These are phyloP conservation scores for Metschnikowia baotianmanensis DNA, from an alignment of 805 yeast genomes.

Conservation along the genomic window DNA sequence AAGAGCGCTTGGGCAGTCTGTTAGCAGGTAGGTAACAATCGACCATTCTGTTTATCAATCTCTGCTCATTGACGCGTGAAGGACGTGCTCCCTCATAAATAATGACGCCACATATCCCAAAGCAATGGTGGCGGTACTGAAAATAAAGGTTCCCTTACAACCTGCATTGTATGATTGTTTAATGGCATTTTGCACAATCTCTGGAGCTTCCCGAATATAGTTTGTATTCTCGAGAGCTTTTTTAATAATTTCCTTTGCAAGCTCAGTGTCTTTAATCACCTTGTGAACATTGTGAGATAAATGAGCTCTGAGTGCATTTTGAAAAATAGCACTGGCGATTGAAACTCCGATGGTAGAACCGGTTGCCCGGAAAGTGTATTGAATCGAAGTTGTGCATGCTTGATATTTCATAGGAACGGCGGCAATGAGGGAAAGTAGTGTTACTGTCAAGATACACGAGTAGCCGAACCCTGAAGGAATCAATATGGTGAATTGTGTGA, in stretches of 20 bases:
- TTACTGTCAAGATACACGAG: conserved; percentile 65
- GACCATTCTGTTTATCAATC: conserved; percentile 16
- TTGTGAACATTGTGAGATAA: conserved; percentile 17
- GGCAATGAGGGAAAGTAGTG: conserved; percentile 71
- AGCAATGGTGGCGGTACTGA: conserved; percentile 40
- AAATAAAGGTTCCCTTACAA: conserved; percentile 52
- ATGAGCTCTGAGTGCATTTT: conserved; percentile 37
- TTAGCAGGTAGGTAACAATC: too few relatives aligned
- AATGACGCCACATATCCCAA: conserved; percentile 42
- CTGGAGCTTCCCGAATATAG: conserved; percentile 54
- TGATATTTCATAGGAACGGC: conserved; percentile 68
- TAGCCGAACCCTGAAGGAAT: conserved; percentile 63
- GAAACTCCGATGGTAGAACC: conserved; percentile 86
- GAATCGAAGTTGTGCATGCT: conserved; percentile 86
- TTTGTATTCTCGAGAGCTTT: conserved; percentile 57
- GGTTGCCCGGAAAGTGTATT: conserved; percentile 81
- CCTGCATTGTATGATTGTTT: conserved; percentile 51
- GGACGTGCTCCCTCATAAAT: conserved; percentile 55
- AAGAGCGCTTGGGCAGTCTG: too few relatives aligned
- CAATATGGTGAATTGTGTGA: conserved; percentile 44
- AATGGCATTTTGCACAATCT: conserved; percentile 45
- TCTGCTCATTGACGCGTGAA: conserved; percentile 53
- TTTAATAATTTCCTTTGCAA: conserved; percentile 44
- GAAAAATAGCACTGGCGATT: conserved; percentile 64
- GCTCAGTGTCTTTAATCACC: conserved; percentile 21